Base-by-base conservation (phyloP, 306 rosid species). In the Dalbergia cochinchinensis region DNA sequence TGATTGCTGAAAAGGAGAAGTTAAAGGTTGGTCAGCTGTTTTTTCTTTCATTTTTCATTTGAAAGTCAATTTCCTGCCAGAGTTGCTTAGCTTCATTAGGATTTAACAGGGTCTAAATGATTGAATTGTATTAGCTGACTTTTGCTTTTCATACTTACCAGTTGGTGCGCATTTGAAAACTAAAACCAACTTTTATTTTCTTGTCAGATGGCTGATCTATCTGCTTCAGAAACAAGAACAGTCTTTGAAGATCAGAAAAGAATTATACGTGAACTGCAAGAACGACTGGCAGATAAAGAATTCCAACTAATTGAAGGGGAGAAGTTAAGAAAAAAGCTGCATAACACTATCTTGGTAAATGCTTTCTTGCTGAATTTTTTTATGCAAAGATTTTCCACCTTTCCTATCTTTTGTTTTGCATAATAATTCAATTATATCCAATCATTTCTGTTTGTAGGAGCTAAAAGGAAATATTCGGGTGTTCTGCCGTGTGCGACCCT, bases 401-500 rank as follows among this genome's bases (percentile, higher is more conserved):
- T 7, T 19, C 66, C 68, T 31, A 9, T 55, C 11, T 65, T 72
- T 19, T 68, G 37, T n/a, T 62, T 59, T 42, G 69, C 31, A 35
- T 39, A 8, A 35, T 54, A 50, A 37, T 20, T 42, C 10, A 50
- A 14, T 68, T 33, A 74, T 47, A 65, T 19, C 54, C 26, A 67
- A 16, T 60, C 19, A 54, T 78, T 16, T 78, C 11, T 67, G 20
- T 7, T 70, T 47, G 39, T 77, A 95, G 99, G 99, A 95, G 78
- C 78, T 95, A 16, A 95, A 93, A 88, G 99, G 99, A 59, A 96
- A 96, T 76, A 96, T 96, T 70, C 90, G 99, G 6, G 99, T 96
- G 3, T 95, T 95, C 69, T 95, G 99, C 57, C 96, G 98, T 7
- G 99, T 95, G 35, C 91, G 99, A 19, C 99, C 99, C 26, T 77